A percentile compares a stretch with the other conserved stretches of the same genome.
phyloP scores from a whole-genome alignment of 768 basidiomycete species.

The Hygrophoropsis aurantiaca region DNA sequence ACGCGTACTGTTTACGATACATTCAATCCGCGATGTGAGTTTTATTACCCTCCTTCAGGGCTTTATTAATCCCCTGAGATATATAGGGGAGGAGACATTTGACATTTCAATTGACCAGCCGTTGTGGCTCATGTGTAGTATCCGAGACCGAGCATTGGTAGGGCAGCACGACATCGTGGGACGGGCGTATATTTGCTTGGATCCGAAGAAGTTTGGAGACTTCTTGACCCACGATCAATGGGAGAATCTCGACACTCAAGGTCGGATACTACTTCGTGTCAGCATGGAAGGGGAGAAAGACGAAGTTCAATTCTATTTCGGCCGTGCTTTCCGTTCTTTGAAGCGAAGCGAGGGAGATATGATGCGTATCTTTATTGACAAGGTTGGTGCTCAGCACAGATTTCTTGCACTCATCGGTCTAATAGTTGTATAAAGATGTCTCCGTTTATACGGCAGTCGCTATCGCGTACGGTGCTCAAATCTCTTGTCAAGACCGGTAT shows the following conservation, averaged over 20 bases:
- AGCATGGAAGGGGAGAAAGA: constrained; percentile 99
- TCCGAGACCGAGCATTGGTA: constrained; percentile 85
- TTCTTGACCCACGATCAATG: constrained; percentile 89
- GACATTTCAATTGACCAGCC: constrained; percentile 91
- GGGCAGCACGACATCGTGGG: constrained; percentile 95
- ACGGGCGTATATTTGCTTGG: constrained; percentile 87
- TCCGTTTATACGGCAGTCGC: constrained; percentile 84
- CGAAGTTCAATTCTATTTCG: constrained; percentile 97
- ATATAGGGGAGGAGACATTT: constrained; percentile 92
- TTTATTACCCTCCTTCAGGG: neutral
- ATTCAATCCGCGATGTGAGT: constrained; percentile 84
- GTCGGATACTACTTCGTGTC: constrained; percentile 81
- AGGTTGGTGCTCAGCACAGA: constrained; percentile 48
- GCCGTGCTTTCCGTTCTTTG: constrained; percentile 88
- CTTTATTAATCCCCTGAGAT: neutral
- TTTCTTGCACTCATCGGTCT: neutral
- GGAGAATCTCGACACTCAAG: constrained; percentile 85
- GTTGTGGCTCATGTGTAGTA: constrained; percentile 96
- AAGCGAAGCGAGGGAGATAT: constrained; percentile 95
- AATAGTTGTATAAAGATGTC: constrained; percentile 64
- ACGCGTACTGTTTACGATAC: constrained; percentile 95
- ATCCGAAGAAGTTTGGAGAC: constrained; percentile 86
- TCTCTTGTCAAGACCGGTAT: constrained; percentile 64
- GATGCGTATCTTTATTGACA: constrained; percentile 95
- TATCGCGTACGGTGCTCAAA: constrained; percentile 77